Evolutionary conservation across 768 basidiomycete genomes (phyloP), one percentile per base, ranked within the genome.

Genomic region (Podaxis rugospora): DNA sequence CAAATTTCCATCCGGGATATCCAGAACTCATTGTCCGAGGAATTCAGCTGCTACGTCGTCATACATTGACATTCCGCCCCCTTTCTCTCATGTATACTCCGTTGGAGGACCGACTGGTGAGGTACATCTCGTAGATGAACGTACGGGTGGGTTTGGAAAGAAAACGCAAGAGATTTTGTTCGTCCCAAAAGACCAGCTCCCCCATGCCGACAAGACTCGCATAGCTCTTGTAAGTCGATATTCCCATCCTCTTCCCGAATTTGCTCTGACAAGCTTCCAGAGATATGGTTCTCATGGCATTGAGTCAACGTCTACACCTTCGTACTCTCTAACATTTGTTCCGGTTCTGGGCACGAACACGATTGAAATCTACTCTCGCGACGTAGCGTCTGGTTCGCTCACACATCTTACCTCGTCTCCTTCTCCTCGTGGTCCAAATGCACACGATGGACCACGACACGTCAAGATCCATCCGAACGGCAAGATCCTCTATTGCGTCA

Each of bases 401-500:
- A 70, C 64, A 0, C 78, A 79, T 54, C 59, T 80, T 1, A 64
- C 72, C 9, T 76, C 78, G 3, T 71, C 72, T 13, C 64, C 66
- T 1, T 81, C 80, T 10, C 80, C 80, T 0, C 71, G 78, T 25
- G 71, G 76, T 10, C 51, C 66, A 1, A 63, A 59, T 2, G 69
- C 71, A 0, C 72, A 78, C 27, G 81, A 83, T 57, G 83, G 81
- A 0, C 81, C 83, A 2, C 72, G 82, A 16, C 82, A 84, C 67
- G 70, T 83, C 61, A 82, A 80, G 62, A 65, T 83, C 1, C 81
- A 82, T 62, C 81, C 82, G 0, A 81, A 82, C 62, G 82, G 82
- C 0, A 76, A 73, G 51, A 63, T 83, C 0, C 66, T 84, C 7
- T 84, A 84, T 63, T 79, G 74, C 58, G 76, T 83, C 11, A 81